A percentile compares a stretch with the other conserved stretches of the same genome.
Evolutionary conservation across 805 yeast genomes (phyloP).

Genomic region (Yarrowia sp.): DNA sequence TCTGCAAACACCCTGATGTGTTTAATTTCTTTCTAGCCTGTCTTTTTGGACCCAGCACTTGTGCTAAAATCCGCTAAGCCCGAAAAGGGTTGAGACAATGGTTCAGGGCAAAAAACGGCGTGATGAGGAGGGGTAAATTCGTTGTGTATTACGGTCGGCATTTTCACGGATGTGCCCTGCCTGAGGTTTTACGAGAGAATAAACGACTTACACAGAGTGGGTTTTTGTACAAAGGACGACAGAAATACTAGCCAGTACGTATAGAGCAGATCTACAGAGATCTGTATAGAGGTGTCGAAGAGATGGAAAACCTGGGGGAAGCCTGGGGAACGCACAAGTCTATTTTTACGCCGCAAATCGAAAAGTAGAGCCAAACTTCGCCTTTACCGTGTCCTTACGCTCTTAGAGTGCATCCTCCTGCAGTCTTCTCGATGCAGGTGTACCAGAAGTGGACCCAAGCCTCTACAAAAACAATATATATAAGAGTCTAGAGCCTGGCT

Average conservation of each 20-base stretch:
- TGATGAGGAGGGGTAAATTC: conserved; percentile 8
- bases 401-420: not conserved
- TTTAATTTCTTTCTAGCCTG: no score
- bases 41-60: not conserved
- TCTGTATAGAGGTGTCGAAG: no score
- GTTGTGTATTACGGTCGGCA: conserved; percentile 16
- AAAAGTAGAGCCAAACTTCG: not conserved
- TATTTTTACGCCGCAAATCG: not conserved
- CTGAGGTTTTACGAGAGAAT: not conserved
- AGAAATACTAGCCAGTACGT: no score
- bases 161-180: not conserved
- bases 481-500: not conserved
- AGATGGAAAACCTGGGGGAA: not conserved
- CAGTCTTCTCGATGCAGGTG: not conserved
- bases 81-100: not conserved
- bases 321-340: not conserved
- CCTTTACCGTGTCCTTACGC: not conserved
- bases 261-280: no score
- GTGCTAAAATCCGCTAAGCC: not conserved
- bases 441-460: not conserved
- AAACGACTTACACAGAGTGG: no score
- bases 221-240: no score
- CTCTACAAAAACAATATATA: not conserved
- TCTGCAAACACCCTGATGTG: not conserved
- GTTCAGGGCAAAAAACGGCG: conserved; percentile 20